Evolutionary conservation across 331 rosid genomes (phyloP), one percentile per base, ranked within the genome.

Genomic region (Pyrus hybrid): DNA sequence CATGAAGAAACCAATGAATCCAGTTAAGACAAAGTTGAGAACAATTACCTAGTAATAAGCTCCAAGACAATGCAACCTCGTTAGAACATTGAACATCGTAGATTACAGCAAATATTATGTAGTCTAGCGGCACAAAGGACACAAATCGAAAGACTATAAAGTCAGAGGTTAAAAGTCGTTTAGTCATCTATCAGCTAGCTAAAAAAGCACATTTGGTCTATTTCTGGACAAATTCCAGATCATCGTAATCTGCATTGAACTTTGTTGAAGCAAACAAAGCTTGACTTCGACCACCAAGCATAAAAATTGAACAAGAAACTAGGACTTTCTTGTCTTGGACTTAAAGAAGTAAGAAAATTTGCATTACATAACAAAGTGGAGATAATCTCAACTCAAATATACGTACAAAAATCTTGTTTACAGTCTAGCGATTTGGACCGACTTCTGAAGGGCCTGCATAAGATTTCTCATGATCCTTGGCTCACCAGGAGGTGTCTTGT

Each of bases 381-480:
- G 8, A 74, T 30, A 22, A 30, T 69, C 16, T 56, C 29, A 45
- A 68, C 43, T n/a, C 54, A 32, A 72, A 45, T 5, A 74, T 51
- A 61, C 8, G 0, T 28, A 61, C 2, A 1, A 43, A 22, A 67
- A 29, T 23, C 20, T 63, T 16, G 49, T 76, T 89, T 83, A 90
- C 69, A 88, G 73, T 80, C 78, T 80, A 26, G 97, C 83, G 5
- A 95, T 95, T 83, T 89, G 84, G 84, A 95, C 91, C 0, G 97
- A 90, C 77, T 85, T 94, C 80, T 88, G 80, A 57, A 94, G 93
- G 78, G 99, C 99, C 77, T 67, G 65, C 72, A 87, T 84, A 76
- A 92, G 97, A 67, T 96, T 92, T 77, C 96, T 87, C 97, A 95
- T 95, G 45, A 95, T 90, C 79, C 99, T 90, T 20, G 97, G 92